These are phyloP conservation scores for Pythium chondricola DNA, from an alignment of 352 stramenopile genomes.

Conservation along the genomic window DNA sequence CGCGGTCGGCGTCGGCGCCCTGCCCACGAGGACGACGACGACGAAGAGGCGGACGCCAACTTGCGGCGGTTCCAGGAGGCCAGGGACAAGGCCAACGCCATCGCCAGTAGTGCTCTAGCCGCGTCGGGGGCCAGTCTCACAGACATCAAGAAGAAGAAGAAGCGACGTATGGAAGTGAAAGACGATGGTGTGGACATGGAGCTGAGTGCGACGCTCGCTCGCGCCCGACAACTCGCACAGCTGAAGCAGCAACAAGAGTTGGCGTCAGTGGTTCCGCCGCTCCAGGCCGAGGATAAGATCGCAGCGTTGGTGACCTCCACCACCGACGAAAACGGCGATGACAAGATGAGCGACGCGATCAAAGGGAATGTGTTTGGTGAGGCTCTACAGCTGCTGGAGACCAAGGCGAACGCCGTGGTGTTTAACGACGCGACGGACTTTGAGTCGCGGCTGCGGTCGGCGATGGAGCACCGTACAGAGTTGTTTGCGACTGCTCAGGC, in stretches of 20 bases:
- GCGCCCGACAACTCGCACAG: constrained; percentile 50
- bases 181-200: constrained; percentile 67
- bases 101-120: constrained; percentile 36
- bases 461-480: constrained; percentile 63
- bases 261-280: neutral
- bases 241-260: constrained; percentile 22
- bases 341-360: constrained; percentile 13
- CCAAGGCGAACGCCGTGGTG: constrained; percentile 45
- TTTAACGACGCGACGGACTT: constrained; percentile 87
- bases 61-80: constrained; percentile 67
- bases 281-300: constrained; percentile 51
- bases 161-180: constrained; percentile 32
- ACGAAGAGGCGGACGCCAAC: constrained; percentile 41
- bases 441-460: constrained; percentile 61
- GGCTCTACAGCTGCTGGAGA: constrained; percentile 22
- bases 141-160: constrained; percentile 31
- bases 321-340: constrained; percentile 15
- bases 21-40: constrained; percentile 20
- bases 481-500: constrained; percentile 25
- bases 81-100: constrained; percentile 49
- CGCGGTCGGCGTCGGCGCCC: constrained; percentile 23
- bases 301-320: constrained; percentile 34
- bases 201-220: constrained; percentile 65
- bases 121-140: constrained; percentile 4
- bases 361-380: constrained; percentile 42